Percentiles rank a stretch among this genome's conserved stretches.
Evolutionary conservation across 1,284 basidiomycete genomes (phyloP).

Genomic region (Austroboletus niveus): DNA sequence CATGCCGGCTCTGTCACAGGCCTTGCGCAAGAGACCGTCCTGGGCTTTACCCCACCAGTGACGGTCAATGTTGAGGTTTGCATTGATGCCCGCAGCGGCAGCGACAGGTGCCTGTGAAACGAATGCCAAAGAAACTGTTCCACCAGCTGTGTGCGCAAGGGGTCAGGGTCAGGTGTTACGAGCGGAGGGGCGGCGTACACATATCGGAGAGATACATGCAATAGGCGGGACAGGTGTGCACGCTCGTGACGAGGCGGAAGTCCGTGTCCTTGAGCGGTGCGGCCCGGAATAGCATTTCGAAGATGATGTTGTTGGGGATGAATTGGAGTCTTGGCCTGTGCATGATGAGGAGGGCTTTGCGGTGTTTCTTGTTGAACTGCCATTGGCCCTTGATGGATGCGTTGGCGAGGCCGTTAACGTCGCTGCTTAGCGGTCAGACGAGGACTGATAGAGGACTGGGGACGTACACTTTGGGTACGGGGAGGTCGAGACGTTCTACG

Average conservation of each 20-base stretch:
- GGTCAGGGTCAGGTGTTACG: not conserved
- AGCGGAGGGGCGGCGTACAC: constrained; percentile 2
- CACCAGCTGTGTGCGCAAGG: constrained; percentile 14
- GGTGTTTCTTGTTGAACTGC: constrained; percentile 27
- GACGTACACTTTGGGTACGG: constrained; percentile 15
- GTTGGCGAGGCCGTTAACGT: constrained; percentile 18
- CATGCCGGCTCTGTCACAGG: constrained; percentile 4
- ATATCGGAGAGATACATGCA: constrained; percentile 30
- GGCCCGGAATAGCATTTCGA: constrained; percentile 13
- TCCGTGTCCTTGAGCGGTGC: constrained; percentile 19
- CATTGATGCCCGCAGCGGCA: constrained; percentile 4
- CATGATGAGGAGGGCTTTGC: constrained; percentile 29
- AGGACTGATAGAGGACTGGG: not conserved
- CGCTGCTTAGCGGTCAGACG: constrained; percentile 2
- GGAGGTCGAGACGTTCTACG: constrained; percentile 3
- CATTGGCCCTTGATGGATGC: constrained; percentile 28
- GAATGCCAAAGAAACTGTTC: constrained; percentile 26
- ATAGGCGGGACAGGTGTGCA: constrained; percentile 26
- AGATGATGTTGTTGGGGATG: constrained; percentile 17
- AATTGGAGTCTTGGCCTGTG: constrained; percentile 15
- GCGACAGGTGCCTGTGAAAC: constrained; percentile 6
- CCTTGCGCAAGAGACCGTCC: constrained; percentile 19
- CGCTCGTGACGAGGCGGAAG: constrained; percentile 21
- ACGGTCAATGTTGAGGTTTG: constrained; percentile 3
- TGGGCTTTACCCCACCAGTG: constrained; percentile 20